phyloP scores from a whole-genome alignment of 2,329 filamentous ascomycete genomes.

The Diaporthe citrichinensis region DNA sequence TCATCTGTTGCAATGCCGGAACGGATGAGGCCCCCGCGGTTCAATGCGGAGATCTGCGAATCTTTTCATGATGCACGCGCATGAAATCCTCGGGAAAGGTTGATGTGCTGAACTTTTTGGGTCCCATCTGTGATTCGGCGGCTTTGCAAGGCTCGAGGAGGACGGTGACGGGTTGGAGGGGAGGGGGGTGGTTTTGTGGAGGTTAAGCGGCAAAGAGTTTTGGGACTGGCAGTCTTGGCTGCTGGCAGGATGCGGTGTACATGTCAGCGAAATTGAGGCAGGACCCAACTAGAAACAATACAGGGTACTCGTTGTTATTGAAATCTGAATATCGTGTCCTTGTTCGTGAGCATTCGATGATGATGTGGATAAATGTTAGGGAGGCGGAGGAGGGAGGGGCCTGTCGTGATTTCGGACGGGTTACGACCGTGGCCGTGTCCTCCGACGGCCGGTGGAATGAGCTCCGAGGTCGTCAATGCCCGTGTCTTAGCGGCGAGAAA shows the following conservation, averaged over 20 bases:
- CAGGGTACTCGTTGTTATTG: background rate
- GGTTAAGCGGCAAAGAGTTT: background rate
- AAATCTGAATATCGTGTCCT: background rate
- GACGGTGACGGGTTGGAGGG: background rate
- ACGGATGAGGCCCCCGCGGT: slow-evolving; percentile 23
- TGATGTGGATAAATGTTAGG: background rate
- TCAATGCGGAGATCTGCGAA: slow-evolving; percentile 25
- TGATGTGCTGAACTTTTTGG: background rate
- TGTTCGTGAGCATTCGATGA: background rate
- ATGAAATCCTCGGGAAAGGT: background rate
- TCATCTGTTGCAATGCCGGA: slow-evolving; percentile 38
- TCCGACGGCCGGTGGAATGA: slow-evolving; percentile 35
- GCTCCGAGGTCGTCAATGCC: slow-evolving; percentile 21
- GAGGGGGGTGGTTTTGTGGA: background rate
- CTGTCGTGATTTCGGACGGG: background rate
- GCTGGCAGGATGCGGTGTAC: background rate
- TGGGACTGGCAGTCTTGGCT: background rate
- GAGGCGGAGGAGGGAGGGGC: background rate
- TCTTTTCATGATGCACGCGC: background rate
- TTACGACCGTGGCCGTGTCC: slow-evolving; percentile 13
- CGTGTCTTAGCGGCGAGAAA: slow-evolving; percentile 37
- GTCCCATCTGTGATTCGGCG: background rate
- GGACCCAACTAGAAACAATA: background rate
- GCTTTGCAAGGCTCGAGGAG: background rate
- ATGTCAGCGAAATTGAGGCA: background rate